These are phyloP conservation scores for Zygoascus bituminiphila DNA, from an alignment of 805 yeast genomes.

Conservation along the genomic window DNA sequence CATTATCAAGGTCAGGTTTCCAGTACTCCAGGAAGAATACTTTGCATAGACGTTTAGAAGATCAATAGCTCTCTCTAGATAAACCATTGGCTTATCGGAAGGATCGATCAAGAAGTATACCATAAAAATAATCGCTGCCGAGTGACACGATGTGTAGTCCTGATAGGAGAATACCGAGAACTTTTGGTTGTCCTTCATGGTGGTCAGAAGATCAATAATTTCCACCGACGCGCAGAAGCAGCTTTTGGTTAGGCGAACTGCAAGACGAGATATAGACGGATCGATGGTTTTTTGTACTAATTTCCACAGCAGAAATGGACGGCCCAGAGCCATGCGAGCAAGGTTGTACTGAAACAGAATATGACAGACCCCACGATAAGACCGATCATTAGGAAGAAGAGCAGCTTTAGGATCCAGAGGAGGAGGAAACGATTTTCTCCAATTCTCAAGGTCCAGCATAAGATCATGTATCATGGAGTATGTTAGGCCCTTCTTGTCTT, in stretches of 20 bases:
- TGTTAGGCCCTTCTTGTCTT: constrained; percentile 1
- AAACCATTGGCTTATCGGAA: not conserved
- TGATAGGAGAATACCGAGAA: not conserved
- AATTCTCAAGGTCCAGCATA: not conserved
- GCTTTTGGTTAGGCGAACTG: not conserved
- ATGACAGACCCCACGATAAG: constrained; percentile 2
- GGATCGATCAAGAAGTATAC: not conserved
- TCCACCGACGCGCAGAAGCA: constrained; percentile 1
- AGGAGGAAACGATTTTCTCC: not conserved
- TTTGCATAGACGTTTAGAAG: not conserved
- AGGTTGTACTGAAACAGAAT: constrained; percentile 1
- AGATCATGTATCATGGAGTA: not conserved
- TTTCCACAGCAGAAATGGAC: constrained; percentile 3
- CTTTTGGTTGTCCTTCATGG: not conserved
- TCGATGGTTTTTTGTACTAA: not conserved
- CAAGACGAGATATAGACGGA: not conserved
- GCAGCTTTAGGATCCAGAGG: not conserved
- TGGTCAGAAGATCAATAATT: not conserved
- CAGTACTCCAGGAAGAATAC: not conserved
- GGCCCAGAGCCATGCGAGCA: constrained; percentile 4
- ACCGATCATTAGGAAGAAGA: not conserved
- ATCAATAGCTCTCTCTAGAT: not conserved
- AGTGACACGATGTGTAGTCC: constrained; percentile 3
- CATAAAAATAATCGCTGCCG: not conserved
- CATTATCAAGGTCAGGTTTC: not conserved